Evolutionary conservation across 2,329 filamentous ascomycete species (phyloP).

Genomic region (Paecilomyces fulvus): DNA sequence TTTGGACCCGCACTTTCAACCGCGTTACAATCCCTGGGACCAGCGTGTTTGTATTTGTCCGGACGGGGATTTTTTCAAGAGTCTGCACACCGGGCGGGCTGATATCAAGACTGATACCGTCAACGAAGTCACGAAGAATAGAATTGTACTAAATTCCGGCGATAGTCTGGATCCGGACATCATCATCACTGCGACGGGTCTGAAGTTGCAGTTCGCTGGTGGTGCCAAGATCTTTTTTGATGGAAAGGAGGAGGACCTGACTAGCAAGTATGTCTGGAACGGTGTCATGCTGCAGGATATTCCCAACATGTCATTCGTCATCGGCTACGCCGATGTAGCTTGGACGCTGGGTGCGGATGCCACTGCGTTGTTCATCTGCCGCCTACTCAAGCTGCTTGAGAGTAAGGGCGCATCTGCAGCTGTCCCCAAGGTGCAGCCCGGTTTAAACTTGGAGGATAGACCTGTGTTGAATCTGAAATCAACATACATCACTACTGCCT

Average conservation of each 20-base stretch:
- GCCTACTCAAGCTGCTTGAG: conserved; percentile 27
- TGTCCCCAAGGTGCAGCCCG: conserved; percentile 12
- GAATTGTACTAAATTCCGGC: conserved; percentile 42
- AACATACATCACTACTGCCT: conserved; percentile 32
- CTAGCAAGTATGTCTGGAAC: conserved; percentile 35
- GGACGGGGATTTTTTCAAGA: conserved; percentile 51
- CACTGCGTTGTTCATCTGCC: conserved; percentile 30
- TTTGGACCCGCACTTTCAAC: conserved; percentile 56
- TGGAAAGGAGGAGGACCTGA: conserved; percentile 23
- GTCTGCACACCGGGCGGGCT: conserved; percentile 43
- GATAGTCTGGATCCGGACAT: conserved; percentile 33
- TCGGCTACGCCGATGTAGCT: conserved; percentile 37
- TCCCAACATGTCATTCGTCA: conserved; percentile 33
- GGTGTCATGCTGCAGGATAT: conserved; percentile 38
- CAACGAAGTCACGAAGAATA: conserved; percentile 39
- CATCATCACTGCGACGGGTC: conserved; percentile 37
- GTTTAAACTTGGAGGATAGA: conserved; percentile 14
- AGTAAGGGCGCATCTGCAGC: conserved; percentile 16
- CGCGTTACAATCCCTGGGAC: conserved; percentile 59
- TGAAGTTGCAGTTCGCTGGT: conserved; percentile 33
- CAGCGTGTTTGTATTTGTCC: conserved; percentile 68
- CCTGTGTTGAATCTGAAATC: conserved; percentile 30
- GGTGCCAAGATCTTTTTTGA: conserved; percentile 29
- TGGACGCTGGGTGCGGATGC: conserved; percentile 40
- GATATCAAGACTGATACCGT: conserved; percentile 50